Base-by-base conservation (phyloP, 1,139 yeast genomes). In the Saccharomyces hybrid region DNA sequence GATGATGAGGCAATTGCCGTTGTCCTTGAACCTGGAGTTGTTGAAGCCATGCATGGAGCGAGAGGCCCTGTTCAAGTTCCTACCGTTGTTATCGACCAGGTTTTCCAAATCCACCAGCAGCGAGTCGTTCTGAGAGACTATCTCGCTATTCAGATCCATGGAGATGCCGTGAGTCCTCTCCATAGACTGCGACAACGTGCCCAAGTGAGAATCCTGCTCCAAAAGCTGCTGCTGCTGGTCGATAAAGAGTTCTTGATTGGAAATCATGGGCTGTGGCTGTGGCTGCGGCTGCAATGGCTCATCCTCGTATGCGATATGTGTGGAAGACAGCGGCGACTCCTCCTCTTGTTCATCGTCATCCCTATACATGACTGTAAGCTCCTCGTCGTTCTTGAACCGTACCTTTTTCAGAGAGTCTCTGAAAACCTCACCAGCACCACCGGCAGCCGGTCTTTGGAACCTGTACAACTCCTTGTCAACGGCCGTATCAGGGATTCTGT, bases 151-250 rank as follows among this genome's bases (percentile, higher is more conserved):
- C 11, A 69, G 67, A 52, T 62, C 68, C 16, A 64, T 23, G 5
- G 72, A 65, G 5, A 69, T 56, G 6, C 56, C 59, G 53, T 68
- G 68, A 8, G 66, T 57, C 30, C 62, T 55, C 20, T 56, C 60
- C 1, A 69, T 59, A 0, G 68, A 61, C 20, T 52, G 47, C 1
- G 69, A 59, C 16, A 69, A 52, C 3, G 59, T 38, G 11, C 60
- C 61, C 31, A 69, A 55, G 27, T 67, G 67, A 4, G 63, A 49
- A 52, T 69, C 71, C 52, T 69, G 72, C 32, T 65, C 63, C 50
- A 61, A 51, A 25, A 69, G 52, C 47, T 64, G 63, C 51, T 67
- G 66, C 50, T 65, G 68, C 47, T 69, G 71, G 50, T 61, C 60
- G 13, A 60, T 55, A 32, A 67, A 66, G 3, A 68, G 48, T 20